Evolutionary conservation across 768 basidiomycete genomes (phyloP).

Genomic region (Amanita pseudoporphyria): DNA sequence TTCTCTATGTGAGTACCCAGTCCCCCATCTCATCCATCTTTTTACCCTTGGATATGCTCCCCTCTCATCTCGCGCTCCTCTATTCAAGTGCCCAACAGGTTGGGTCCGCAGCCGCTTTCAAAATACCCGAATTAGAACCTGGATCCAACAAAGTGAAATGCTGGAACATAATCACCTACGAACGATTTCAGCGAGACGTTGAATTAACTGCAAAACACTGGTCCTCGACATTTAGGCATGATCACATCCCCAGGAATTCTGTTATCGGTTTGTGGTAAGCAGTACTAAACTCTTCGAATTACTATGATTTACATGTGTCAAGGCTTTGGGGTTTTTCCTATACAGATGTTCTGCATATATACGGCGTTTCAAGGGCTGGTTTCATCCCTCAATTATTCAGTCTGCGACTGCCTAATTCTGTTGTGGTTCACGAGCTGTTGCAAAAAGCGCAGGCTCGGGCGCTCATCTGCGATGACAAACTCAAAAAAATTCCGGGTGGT

Average conservation of each 20-base stretch:
- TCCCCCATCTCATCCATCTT: background rate
- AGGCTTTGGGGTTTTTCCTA: slow-evolving; percentile 74
- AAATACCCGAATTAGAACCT: slow-evolving; percentile 40
- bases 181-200: slow-evolving; percentile 55
- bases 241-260: slow-evolving; percentile 41
- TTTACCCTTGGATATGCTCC: slow-evolving; percentile 8
- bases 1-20: background rate
- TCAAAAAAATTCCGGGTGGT: slow-evolving; percentile 29
- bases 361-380: slow-evolving; percentile 66
- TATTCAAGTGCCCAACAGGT: slow-evolving; percentile 42
- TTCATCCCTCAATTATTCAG: slow-evolving; percentile 75
- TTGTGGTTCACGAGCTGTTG: slow-evolving; percentile 62
- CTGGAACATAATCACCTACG: slow-evolving; percentile 59
- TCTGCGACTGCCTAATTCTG: slow-evolving; percentile 64
- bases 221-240: slow-evolving; percentile 35
- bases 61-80: slow-evolving; percentile 27
- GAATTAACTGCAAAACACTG: slow-evolving; percentile 59
- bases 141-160: slow-evolving; percentile 30
- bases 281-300: background rate
- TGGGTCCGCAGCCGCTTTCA: slow-evolving; percentile 48
- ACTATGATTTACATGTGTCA: background rate
- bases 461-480: slow-evolving; percentile 55
- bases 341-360: slow-evolving; percentile 62
- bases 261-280: slow-evolving; percentile 64
- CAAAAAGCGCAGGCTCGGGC: slow-evolving; percentile 51